These are phyloP conservation scores for Omphalea diandra DNA, from an alignment of 441 rosid genomes.

Conservation along the genomic window DNA sequence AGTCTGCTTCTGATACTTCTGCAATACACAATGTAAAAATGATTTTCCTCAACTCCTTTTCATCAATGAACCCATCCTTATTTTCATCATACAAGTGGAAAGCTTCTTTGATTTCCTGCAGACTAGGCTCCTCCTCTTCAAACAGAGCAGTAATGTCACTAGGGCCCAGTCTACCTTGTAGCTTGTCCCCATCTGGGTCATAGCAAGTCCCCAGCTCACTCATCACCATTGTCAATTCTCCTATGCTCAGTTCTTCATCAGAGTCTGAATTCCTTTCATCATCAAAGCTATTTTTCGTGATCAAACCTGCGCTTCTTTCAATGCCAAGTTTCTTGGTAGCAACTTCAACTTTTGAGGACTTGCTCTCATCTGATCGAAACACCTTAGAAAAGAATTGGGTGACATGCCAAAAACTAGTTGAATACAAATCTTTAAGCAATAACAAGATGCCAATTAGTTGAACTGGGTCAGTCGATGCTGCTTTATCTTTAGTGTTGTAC, in stretches of 20 bases:
- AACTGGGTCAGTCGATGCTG: not conserved
- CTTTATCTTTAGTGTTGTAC: not conserved
- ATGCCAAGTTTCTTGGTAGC: not conserved
- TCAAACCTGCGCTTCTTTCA: too few species aligned
- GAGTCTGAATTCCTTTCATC: not conserved
- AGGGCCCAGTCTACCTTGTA: constrained; percentile 15
- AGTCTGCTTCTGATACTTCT: constrained; percentile 40
- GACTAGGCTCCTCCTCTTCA: constrained; percentile 46
- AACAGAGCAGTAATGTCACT: constrained; percentile 38
- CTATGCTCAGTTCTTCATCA: constrained; percentile 23
- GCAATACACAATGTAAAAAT: constrained; percentile 35
- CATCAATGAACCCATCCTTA: constrained; percentile 61
- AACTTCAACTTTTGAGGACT: not conserved
- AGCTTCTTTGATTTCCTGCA: constrained; percentile 44
- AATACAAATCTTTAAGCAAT: constrained; percentile 30
- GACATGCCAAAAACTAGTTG: constrained; percentile 21
- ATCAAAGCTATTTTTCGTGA: too few species aligned
- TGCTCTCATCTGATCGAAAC: not conserved
- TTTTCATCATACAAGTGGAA: constrained; percentile 61
- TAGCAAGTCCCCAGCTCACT: constrained; percentile 23
- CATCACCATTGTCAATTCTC: constrained; percentile 43
- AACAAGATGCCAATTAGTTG: not conserved
- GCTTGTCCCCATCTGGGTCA: constrained; percentile 12
- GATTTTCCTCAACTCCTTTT: constrained; percentile 48
- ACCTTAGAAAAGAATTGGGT: constrained; percentile 13